These are phyloP conservation scores for Solanum appendiculatum DNA, from an alignment of 257 asterid species.

Conservation along the genomic window DNA sequence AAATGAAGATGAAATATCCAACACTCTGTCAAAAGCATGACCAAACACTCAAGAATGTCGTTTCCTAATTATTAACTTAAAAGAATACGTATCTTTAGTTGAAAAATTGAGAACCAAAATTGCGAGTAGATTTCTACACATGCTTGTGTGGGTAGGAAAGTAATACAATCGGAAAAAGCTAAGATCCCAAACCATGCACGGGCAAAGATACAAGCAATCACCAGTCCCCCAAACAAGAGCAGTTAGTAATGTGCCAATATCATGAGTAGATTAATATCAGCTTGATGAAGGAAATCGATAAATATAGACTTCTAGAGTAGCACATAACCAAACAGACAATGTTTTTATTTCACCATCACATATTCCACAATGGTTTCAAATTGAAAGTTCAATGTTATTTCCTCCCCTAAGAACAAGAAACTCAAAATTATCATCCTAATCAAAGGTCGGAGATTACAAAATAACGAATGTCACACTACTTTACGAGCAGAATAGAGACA, in stretches of 20 bases:
- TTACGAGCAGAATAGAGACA: background rate
- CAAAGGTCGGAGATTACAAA: background rate
- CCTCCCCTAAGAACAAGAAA: background rate
- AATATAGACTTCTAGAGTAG: background rate
- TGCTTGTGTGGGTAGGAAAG: background rate
- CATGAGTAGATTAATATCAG: background rate
- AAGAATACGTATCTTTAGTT: background rate
- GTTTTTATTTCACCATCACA: background rate
- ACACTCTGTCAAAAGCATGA: background rate
- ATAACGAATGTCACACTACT: background rate
- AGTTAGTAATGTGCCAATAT: background rate
- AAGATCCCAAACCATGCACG: background rate
- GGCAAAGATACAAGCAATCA: background rate
- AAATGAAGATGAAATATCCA: background rate
- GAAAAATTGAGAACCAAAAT: background rate
- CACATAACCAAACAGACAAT: background rate
- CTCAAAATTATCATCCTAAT: conserved; percentile 24
- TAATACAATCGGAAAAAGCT: background rate
- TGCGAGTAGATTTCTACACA: background rate
- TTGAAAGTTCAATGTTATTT: background rate
- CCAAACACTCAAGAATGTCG: background rate
- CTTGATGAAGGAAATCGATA: background rate
- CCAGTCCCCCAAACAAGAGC: background rate
- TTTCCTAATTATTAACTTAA: background rate
- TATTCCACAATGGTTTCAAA: background rate